Percentiles rank a stretch among this genome's conserved stretches.
phyloP scores from a whole-genome alignment of 2,329 filamentous ascomycete genomes.

The Elsinoe arachidis region DNA sequence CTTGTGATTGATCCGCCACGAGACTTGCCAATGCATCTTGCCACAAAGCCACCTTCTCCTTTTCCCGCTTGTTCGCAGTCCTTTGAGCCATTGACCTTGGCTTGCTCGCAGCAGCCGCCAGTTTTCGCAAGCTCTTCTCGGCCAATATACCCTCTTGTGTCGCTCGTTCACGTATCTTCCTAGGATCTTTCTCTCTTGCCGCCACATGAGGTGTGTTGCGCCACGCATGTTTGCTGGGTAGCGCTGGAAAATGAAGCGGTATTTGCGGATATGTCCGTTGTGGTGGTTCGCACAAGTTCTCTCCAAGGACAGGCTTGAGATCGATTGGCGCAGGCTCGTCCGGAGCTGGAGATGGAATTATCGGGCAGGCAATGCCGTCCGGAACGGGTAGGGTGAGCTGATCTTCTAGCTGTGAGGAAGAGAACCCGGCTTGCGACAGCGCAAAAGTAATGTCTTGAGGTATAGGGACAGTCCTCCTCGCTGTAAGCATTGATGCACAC shows the following conservation, averaged over 20 bases:
- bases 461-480: conserved; percentile 47
- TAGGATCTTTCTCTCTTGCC: conserved; percentile 49
- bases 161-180: conserved; percentile 51
- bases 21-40: conserved; percentile 49
- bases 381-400: conserved; percentile 33
- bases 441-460: conserved; percentile 51
- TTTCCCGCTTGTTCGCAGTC: conserved; percentile 12
- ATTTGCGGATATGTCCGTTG: conserved; percentile 45
- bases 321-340: conserved; percentile 34
- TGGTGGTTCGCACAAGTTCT: conserved; percentile 40
- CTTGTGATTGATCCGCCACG: conserved; percentile 25
- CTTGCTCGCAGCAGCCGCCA: conserved; percentile 41
- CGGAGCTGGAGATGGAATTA: conserved; percentile 34
- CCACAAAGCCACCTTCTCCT: conserved; percentile 43
- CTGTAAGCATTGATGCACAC: conserved; percentile 49
- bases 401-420: conserved; percentile 31
- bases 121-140: conserved; percentile 55
- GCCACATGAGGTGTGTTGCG: conserved; percentile 51
- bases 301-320: conserved; percentile 43
- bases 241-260: conserved; percentile 51
- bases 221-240: conserved; percentile 58
- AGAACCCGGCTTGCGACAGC: conserved; percentile 33
- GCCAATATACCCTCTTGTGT: conserved; percentile 58
- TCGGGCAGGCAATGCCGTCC: conserved; percentile 28
- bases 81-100: conserved; percentile 8